Conservation (phyloP, 495 filamentous ascomycete species). For the Massariosphaeria phaeospora region DNA sequence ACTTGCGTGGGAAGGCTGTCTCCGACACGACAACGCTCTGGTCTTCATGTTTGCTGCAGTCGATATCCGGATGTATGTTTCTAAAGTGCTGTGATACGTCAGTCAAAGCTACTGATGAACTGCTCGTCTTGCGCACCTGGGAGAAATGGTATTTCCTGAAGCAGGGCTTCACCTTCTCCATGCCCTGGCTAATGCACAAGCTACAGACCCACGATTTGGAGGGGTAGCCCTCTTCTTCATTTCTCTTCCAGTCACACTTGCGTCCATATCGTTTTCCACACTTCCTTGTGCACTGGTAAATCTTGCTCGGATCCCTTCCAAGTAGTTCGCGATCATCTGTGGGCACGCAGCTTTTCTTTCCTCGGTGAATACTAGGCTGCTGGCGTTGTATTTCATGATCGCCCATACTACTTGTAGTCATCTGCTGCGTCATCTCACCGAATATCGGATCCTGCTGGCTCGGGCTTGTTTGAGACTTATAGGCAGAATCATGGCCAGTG, state of each 20-base stretch:
- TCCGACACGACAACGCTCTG: constrained; percentile 19
- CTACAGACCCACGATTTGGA: constrained; percentile 31
- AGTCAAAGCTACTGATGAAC: not conserved
- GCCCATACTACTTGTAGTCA: no score
- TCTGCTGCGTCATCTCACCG: not conserved
- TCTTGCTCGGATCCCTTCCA: constrained; percentile 20
- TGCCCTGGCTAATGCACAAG: constrained; percentile 16
- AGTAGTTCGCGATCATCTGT: constrained; percentile 19
- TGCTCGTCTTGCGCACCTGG: constrained; percentile 7
- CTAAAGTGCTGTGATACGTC: constrained; percentile 24
- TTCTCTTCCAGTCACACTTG: constrained; percentile 35
- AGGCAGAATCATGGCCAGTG: constrained; percentile 28
- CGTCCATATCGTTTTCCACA: constrained; percentile 32
- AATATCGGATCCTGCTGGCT: constrained; percentile 7
- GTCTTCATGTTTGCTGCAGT: constrained; percentile 20
- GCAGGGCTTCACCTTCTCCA: constrained; percentile 30
- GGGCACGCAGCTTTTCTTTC: constrained; percentile 25
- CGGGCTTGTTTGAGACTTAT: constrained; percentile 28
- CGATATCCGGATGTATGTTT: constrained; percentile 27
- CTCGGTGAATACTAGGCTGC: no score
- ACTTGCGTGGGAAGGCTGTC: constrained; percentile 26
- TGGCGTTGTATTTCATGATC: no score
- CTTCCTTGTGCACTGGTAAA: constrained; percentile 33
- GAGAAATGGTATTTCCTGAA: constrained; percentile 31
- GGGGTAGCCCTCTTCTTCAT: constrained; percentile 33